Base-by-base conservation (phyloP, 2,329 filamentous ascomycete species). In the Alternaria tenuissima region DNA sequence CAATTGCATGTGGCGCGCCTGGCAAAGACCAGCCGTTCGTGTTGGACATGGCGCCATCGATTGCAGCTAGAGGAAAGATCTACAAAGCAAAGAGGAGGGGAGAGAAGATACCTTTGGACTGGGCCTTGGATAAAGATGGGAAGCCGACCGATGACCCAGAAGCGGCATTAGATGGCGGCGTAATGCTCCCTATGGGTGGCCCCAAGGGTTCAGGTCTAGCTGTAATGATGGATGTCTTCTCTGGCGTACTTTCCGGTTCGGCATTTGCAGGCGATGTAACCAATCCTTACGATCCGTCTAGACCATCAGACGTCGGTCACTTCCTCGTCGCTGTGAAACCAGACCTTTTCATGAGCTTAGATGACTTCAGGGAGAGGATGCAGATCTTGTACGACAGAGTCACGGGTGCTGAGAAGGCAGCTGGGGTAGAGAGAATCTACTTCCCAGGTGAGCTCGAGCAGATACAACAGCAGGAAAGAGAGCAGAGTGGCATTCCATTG, bases 201-300 rank as follows among this genome's bases (percentile, higher is more conserved):
- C 91, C 92, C 0, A 95, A 95, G 76, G 92, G 92, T 0, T 91
- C 89, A 0, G 92, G 86, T 0, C 75, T 95, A 36, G 82, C 90
- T 0, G 86, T 95, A 52, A 94, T 94, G 91, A 95, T 95, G 92
- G 92, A 95, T 72, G 91, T 95, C 1, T 94, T 95, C 72, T 93
- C 91, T 0, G 92, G 92, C 0, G 89, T 91, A 0, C 71, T 95
- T 0, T 92, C 90, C 0, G 92, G 92, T 0, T 89, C 88, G 20
- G 91, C 91, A 0, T 95, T 92, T 76, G 92, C 91, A 0, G 92
- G 92, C 0, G 83, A 91, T 67, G 92, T 95, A 12, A 91, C 89
- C 0, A 86, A 86, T 20, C 92, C 92, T 0, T 94, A 95, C 74
- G 91, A 93, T 69, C 84, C 89, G 1, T 88, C 86, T 0, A 86